These are phyloP conservation scores for Exophiala viscosa DNA, from an alignment of 2,329 filamentous ascomycete genomes.

Conservation along the genomic window DNA sequence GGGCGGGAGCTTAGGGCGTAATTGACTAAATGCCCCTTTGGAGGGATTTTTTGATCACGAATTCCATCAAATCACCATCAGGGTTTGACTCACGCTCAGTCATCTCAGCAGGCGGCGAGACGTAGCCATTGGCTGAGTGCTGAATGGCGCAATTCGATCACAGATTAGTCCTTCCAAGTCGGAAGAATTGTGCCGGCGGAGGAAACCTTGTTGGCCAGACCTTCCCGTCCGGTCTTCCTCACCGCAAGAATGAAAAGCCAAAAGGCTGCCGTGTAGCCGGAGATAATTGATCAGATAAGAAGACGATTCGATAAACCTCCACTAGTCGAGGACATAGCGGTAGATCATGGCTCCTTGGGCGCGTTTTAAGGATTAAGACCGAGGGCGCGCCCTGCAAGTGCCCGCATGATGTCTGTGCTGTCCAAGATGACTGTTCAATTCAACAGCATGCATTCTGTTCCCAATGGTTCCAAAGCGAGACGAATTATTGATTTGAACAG, in stretches of 20 bases:
- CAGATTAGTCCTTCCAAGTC: slow-evolving; percentile 6
- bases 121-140: slow-evolving; percentile 9
- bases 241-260: background rate
- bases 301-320: background rate
- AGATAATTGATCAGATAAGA: background rate
- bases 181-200: slow-evolving; percentile 9
- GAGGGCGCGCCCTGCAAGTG: too few relatives aligned
- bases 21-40: background rate
- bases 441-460: too few relatives aligned
- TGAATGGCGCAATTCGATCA: slow-evolving; percentile 5
- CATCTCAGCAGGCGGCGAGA: background rate
- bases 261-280: background rate
- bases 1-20: slow-evolving; percentile 9
- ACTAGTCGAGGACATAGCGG: background rate
- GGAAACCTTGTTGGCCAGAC: background rate
- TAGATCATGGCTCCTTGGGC: too few relatives aligned
- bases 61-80: slow-evolving; percentile 13
- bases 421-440: too few relatives aligned
- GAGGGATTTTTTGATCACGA: background rate
- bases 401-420: too few relatives aligned
- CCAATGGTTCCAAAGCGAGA: too few relatives aligned
- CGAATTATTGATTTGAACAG: too few relatives aligned
- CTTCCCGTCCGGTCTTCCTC: background rate
- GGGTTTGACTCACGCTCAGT: slow-evolving; percentile 19
- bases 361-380: too few relatives aligned